phyloP scores from a whole-genome alignment of 306 rosid species.

The Trifolium subterraneum region DNA sequence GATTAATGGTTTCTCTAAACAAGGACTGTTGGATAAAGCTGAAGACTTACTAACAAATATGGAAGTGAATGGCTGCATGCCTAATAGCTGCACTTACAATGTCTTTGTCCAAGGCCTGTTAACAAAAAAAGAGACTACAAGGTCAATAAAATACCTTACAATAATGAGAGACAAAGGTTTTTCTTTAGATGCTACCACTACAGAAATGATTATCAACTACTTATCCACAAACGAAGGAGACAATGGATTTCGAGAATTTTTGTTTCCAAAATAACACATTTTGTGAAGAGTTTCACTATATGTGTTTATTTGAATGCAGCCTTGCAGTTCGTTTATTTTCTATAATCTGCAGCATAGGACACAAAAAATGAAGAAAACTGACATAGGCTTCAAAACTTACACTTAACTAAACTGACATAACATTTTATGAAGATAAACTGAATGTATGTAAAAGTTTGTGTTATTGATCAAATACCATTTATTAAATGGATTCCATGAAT shows the following conservation, averaged over 20 bases:
- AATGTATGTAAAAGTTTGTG: no score
- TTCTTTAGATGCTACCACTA: constrained; percentile 44
- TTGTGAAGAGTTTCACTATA: constrained; percentile 21
- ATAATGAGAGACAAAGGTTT: constrained; percentile 44
- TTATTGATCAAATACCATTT: no score
- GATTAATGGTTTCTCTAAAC: constrained; percentile 52
- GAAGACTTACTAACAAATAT: constrained; percentile 42
- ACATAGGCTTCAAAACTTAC: constrained; percentile 21
- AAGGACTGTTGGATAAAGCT: constrained; percentile 46
- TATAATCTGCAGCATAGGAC: background rate
- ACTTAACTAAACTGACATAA: background rate
- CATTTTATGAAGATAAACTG: no score
- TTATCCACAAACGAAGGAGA: constrained; percentile 36
- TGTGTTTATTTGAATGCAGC: constrained; percentile 21
- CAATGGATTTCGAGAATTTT: constrained; percentile 36
- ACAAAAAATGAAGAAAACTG: background rate
- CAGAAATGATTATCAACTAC: constrained; percentile 44
- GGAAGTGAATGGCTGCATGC: constrained; percentile 43
- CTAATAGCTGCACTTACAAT: constrained; percentile 48
- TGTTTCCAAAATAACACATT: constrained; percentile 6
- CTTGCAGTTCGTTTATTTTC: constrained; percentile 1
- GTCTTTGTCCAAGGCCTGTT: constrained; percentile 48
- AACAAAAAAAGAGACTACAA: constrained; percentile 30
- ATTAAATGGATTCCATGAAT: no score
- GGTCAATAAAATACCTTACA: constrained; percentile 42